These are phyloP conservation scores for Paramyrothecium roridum DNA, from an alignment of 2,329 filamentous ascomycete species.

Conservation along the genomic window DNA sequence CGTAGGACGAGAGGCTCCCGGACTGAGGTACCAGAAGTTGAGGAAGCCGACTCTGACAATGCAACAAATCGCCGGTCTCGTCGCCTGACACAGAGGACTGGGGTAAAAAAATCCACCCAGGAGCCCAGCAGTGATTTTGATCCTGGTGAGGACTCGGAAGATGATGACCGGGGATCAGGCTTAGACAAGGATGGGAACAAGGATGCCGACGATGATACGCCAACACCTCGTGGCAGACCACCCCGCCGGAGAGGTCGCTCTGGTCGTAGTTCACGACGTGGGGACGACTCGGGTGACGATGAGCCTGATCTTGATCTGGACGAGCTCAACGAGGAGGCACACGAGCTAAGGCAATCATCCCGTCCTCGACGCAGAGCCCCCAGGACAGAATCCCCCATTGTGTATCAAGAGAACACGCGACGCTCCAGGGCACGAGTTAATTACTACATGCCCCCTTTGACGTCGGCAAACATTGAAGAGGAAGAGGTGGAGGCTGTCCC, in stretches of 20 bases:
- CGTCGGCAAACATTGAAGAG: conserved; percentile 61
- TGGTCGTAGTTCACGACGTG: conserved; percentile 44
- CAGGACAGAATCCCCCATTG: conserved; percentile 50
- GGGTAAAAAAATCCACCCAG: conserved; percentile 40
- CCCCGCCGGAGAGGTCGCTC: conserved; percentile 35
- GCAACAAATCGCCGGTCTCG: conserved; percentile 26
- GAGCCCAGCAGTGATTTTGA: conserved; percentile 62
- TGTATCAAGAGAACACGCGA: conserved; percentile 54
- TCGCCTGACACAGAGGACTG: conserved; percentile 45
- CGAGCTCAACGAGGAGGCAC: conserved; percentile 63
- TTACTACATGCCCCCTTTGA: conserved; percentile 79
- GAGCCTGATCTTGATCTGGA: conserved; percentile 59
- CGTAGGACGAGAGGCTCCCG: conserved; percentile 41
- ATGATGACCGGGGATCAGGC: conserved; percentile 42
- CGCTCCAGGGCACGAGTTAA: conserved; percentile 64
- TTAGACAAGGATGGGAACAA: conserved; percentile 35
- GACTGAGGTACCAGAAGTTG: conserved; percentile 21
- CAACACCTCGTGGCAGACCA: conserved; percentile 46
- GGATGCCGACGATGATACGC: conserved; percentile 44
- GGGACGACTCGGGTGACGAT: conserved; percentile 52
- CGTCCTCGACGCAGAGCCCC: conserved; percentile 47
- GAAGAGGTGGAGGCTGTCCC: conserved; percentile 67
- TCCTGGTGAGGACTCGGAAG: conserved; percentile 56
- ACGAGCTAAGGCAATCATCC: conserved; percentile 57
- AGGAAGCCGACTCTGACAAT: conserved; percentile 27